A percentile compares a stretch with the other conserved stretches of the same genome.
These are phyloP conservation scores for Thinopyrum elongatum DNA, from an alignment of 176 grass and related monocot species.

Conservation along the genomic window DNA sequence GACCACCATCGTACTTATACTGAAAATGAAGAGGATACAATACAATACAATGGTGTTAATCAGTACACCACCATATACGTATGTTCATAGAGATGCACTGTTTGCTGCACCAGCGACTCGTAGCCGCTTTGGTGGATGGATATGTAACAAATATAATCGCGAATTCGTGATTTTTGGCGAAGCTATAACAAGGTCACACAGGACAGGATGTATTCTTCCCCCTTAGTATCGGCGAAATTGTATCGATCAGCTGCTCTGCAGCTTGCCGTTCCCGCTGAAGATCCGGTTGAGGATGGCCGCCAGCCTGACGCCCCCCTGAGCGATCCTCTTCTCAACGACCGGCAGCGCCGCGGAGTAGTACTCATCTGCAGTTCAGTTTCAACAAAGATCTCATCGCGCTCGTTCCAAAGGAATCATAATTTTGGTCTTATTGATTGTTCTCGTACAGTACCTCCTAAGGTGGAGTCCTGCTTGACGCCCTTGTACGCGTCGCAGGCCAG, in stretches of 20 bases:
- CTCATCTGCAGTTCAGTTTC: constrained; percentile 35
- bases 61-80: neutral
- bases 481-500: constrained; percentile 48
- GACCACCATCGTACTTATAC: too few species aligned
- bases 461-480: constrained; percentile 44
- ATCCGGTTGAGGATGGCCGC: constrained; percentile 50
- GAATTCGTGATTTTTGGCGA: neutral
- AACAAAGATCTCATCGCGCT: neutral
- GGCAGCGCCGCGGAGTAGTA: constrained; percentile 50
- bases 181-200: constrained; percentile 18
- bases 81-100: neutral
- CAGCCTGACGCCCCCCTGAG: constrained; percentile 50
- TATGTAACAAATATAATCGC: neutral
- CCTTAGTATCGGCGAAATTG: neutral
- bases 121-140: neutral
- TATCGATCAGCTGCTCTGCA: constrained; percentile 26
- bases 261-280: constrained; percentile 9
- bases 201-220: neutral
- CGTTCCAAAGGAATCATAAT: neutral
- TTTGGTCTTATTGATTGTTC: too few species aligned
- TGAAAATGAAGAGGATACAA: too few species aligned
- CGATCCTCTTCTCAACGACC: constrained; percentile 51
- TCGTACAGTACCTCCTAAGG: constrained; percentile 36
- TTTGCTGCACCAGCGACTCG: neutral
- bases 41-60: too few species aligned